phyloP scores from a whole-genome alignment of 306 rosid species.

The Prunus fruticosa region DNA sequence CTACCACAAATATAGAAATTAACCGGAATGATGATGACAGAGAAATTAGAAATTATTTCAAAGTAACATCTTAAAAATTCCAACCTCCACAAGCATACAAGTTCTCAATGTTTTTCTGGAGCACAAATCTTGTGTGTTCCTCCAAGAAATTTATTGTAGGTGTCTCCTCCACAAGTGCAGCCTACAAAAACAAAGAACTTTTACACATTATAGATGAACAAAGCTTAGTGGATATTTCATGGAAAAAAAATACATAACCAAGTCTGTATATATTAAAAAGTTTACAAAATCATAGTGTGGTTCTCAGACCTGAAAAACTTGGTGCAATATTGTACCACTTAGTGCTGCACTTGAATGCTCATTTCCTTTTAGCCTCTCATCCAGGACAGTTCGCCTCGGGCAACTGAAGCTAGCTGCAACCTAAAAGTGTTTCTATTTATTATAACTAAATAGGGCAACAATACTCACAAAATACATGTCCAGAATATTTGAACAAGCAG shows the following conservation, averaged over 20 bases:
- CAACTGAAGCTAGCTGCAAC: slow-evolving; percentile 82
- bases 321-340: slow-evolving; percentile 86
- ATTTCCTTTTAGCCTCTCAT: slow-evolving; percentile 74
- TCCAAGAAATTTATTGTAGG: slow-evolving; percentile 62
- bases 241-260: not conserved
- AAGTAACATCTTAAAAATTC: not conserved
- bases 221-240: not conserved
- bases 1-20: slow-evolving; percentile 1
- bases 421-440: slow-evolving; percentile 37
- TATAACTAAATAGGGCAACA: slow-evolving; percentile 19
- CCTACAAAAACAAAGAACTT: slow-evolving; percentile 42
- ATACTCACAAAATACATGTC: slow-evolving; percentile 5
- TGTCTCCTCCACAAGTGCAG: slow-evolving; percentile 62
- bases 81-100: slow-evolving; percentile 90
- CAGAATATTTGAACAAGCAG: slow-evolving; percentile 12
- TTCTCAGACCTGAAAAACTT: slow-evolving; percentile 76
- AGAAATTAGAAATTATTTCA: slow-evolving; percentile 3
- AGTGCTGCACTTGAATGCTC: slow-evolving; percentile 79
- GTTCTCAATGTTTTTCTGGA: slow-evolving; percentile 69
- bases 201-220: not conserved
- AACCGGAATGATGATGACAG: not conserved
- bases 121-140: slow-evolving; percentile 55
- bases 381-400: slow-evolving; percentile 81
- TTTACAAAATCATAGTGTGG: slow-evolving; percentile 14
- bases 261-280: not conserved